Conservation (phyloP, 1,284 basidiomycete genomes). For the Cystobasidiaceae sp. region DNA sequence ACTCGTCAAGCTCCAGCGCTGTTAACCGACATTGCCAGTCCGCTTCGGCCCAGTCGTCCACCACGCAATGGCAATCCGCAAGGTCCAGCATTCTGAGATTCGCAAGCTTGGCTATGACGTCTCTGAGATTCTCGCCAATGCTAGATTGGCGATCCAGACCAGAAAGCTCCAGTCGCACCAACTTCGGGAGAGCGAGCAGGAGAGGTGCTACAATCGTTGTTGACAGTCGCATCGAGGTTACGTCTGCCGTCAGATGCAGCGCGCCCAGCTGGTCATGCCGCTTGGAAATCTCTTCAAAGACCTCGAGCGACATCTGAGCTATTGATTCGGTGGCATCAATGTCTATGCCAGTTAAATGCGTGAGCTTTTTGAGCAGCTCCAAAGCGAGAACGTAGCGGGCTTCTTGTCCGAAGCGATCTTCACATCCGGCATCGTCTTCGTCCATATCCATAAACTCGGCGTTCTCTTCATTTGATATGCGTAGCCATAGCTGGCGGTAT, state of each 20-base stretch:
- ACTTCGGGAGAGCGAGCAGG: background rate
- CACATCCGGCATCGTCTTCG: background rate
- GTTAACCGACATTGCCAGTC: conserved; percentile 8
- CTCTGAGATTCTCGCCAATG: background rate
- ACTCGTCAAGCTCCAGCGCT: conserved; percentile 21
- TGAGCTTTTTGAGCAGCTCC: background rate
- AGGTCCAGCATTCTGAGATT: conserved; percentile 4
- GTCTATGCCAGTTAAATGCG: conserved; percentile 11
- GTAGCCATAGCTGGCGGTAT: conserved; percentile 16
- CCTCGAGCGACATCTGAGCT: background rate
- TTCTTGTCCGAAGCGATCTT: background rate
- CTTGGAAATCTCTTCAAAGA: background rate
- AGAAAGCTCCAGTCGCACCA: background rate
- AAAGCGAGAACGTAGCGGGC: conserved; percentile 9
- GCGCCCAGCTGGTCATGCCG: background rate
- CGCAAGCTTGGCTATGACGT: background rate
- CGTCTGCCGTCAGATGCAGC: conserved; percentile 6
- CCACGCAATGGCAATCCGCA: conserved; percentile 4
- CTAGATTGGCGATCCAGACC: conserved; percentile 3
- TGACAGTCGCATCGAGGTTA: background rate
- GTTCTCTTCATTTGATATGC: conserved; percentile 12
- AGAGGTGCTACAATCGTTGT: too few species aligned
- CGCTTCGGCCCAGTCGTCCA: conserved; percentile 22
- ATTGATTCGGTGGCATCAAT: background rate
- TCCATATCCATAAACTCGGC: conserved; percentile 6